Conservation (phyloP, 1,139 yeast species). For the Meyerozyma carpophila region DNA sequence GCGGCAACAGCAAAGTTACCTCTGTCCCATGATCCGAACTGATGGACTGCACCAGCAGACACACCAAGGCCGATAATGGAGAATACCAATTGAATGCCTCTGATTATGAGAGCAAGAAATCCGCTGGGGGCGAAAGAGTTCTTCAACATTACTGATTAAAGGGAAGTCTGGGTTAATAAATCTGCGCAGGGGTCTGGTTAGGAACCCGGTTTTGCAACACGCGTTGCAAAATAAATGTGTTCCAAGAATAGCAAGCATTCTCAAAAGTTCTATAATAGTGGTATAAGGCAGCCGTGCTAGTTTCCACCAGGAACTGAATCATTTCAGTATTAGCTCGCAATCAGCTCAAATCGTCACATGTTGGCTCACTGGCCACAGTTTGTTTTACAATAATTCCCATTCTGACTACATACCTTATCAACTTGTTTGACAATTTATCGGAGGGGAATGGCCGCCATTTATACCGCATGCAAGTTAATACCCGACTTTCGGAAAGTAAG, state of each 20-base stretch:
- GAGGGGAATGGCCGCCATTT: background rate
- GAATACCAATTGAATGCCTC: conserved; percentile 17
- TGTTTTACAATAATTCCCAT: too few species aligned
- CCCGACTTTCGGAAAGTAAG: background rate
- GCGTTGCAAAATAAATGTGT: background rate
- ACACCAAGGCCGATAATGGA: conserved; percentile 21
- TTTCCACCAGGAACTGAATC: too few species aligned
- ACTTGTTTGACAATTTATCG: background rate
- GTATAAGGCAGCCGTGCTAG: too few species aligned
- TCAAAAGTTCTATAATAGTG: too few species aligned
- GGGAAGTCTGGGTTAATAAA: background rate
- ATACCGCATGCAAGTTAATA: background rate
- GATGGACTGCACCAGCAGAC: conserved; percentile 18
- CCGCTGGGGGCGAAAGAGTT: background rate
- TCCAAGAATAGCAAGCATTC: background rate
- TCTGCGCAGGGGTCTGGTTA: background rate
- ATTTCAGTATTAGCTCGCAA: too few species aligned
- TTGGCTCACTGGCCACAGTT: too few species aligned
- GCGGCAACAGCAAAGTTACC: conserved; percentile 17
- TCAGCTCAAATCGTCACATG: too few species aligned
- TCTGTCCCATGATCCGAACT: conserved; percentile 9
- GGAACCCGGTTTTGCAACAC: background rate
- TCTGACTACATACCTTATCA: too few species aligned
- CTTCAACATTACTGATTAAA: background rate
- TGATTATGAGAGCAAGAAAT: background rate